phyloP scores from a whole-genome alignment of 371 early-diverging fungal genomes.

The Blyttiomyces sp. region DNA sequence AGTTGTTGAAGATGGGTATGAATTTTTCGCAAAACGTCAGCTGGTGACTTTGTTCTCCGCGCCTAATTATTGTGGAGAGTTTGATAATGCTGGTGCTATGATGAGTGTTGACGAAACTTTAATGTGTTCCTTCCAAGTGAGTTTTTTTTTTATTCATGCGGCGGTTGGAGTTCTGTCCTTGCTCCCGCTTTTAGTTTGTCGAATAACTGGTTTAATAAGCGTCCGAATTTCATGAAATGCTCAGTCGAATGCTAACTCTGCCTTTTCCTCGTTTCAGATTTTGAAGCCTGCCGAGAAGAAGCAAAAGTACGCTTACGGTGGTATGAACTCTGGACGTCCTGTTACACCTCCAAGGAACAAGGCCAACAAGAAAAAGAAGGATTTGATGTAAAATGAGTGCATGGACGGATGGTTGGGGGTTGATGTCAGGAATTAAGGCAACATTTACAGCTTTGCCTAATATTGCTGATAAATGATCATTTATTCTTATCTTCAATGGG shows the following conservation, averaged over 20 bases:
- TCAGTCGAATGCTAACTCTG: neutral
- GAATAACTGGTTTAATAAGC: no score
- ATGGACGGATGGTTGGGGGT: no score
- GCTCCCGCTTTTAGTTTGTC: neutral
- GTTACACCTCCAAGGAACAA: constrained; percentile 59
- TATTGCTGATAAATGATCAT: no score
- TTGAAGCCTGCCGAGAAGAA: constrained; percentile 80
- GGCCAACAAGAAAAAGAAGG: constrained; percentile 53
- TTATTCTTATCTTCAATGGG: no score
- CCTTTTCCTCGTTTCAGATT: constrained; percentile 49
- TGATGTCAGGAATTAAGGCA: no score
- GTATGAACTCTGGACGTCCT: constrained; percentile 46
- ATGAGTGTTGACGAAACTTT: constrained; percentile 96
- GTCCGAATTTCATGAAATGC: neutral
- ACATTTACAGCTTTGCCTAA: no score
- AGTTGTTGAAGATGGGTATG: constrained; percentile 95
- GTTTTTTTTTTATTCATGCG: neutral
- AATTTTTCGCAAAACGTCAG: constrained; percentile 91
- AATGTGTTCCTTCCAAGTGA: constrained; percentile 58
- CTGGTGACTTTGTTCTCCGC: constrained; percentile 93
- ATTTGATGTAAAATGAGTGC: constrained; percentile 15
- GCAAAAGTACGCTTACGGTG: constrained; percentile 67
- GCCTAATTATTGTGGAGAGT: constrained; percentile 95
- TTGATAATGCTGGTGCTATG: constrained; percentile 96
- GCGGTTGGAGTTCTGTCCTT: no score